These are phyloP conservation scores for Rhizoclosmatium sp. DNA, from an alignment of 192 early-diverging fungal species.

Conservation along the genomic window DNA sequence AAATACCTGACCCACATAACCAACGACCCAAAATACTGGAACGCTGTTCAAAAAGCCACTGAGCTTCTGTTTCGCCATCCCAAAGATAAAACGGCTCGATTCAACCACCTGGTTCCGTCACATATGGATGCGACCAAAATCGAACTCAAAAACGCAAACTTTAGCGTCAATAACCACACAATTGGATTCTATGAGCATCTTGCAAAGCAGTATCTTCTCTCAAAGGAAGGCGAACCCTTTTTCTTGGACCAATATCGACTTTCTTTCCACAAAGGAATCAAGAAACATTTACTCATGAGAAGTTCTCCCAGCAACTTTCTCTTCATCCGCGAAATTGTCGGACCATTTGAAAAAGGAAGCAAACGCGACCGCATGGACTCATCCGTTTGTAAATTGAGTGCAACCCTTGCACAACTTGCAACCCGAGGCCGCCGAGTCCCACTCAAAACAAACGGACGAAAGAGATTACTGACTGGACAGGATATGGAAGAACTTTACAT, in stretches of 20 bases:
- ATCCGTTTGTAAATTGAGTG: constrained; percentile 88
- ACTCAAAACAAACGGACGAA: background rate
- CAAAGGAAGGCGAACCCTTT: constrained; percentile 55
- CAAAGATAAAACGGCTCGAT: constrained; percentile 6
- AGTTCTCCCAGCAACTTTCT: constrained; percentile 62
- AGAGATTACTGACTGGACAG: constrained; percentile 41
- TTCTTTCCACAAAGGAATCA: background rate
- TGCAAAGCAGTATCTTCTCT: constrained; percentile 84
- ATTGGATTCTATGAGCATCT: constrained; percentile 68
- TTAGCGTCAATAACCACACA: background rate
- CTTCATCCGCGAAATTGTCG: constrained; percentile 65
- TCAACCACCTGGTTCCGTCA: background rate
- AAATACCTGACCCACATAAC: constrained; percentile 55
- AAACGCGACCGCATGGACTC: constrained; percentile 81
- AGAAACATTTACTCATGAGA: background rate
- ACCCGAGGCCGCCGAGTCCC: constrained; percentile 57
- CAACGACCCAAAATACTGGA: constrained; percentile 74
- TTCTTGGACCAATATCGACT: constrained; percentile 59
- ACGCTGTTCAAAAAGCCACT: constrained; percentile 67
- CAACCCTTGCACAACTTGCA: constrained; percentile 77
- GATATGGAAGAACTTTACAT: constrained; percentile 63
- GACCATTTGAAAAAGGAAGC: background rate
- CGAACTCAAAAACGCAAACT: background rate
- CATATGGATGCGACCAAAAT: background rate
- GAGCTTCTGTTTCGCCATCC: constrained; percentile 49